Base-by-base conservation (phyloP, 768 basidiomycete genomes). In the Russula dissimulans region DNA sequence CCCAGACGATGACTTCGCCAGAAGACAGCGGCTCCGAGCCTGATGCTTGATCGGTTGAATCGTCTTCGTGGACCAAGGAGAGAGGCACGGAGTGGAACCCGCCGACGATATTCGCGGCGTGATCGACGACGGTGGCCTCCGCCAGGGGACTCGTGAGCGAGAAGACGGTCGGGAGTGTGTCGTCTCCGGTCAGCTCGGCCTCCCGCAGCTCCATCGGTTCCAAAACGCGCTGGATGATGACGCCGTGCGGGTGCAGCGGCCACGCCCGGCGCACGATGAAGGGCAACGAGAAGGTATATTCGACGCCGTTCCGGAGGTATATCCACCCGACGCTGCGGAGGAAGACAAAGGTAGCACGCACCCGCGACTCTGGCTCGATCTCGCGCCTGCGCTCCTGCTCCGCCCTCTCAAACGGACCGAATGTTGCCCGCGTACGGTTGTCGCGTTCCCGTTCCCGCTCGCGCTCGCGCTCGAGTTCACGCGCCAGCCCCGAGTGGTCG, bases 241-340 rank as follows among this genome's bases (percentile, higher is more conserved):
- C 79, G 1, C 91, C 91, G 63, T 88, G 85, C 1, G 91, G 91
- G 59, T 76, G 77, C 22, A 90, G 73, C 4, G 90, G 83, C 89
- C 89, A 91, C 1, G 87, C 90, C 61, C 77, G 81, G 41, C 85
- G 78, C 3, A 90, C 87, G 59, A 89, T 80, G 68, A 93, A 93
- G 0, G 91, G 91, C 4, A 93, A 73, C 32, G 86, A 81, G 69
- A 91, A 86, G 1, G 87, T 87, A 67, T 85, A 89, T 65, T 90
- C 85, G 38, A 79, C 67, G 4, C 90, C 90, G 62, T 87, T 86
- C 64, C 77, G 74, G 57, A 89, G 72, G 67, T 82, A 89, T 56
- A 91, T 82, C 69, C 81, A 85, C 54, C 82, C 87, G 46, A 87
- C 79, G 67, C 81, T 86, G 29, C 90, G 81, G 26, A 92, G 72